Base-by-base conservation (phyloP, 352 stramenopile genomes). In the Globisporangium yorkense region DNA sequence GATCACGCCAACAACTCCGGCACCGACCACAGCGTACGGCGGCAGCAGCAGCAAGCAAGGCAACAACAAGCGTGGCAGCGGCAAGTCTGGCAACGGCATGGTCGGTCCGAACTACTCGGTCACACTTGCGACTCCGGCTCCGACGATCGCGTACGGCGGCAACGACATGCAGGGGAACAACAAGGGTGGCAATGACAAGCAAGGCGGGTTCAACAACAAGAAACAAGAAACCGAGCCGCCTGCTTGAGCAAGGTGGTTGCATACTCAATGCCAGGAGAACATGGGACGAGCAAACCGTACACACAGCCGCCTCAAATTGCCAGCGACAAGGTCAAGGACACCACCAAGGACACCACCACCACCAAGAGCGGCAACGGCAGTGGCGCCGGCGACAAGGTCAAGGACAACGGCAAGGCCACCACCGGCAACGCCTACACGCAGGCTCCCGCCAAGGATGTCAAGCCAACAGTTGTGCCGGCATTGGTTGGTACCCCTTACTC, bases 51-150 rank as follows among this genome's bases (percentile, higher is more conserved):
- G 24, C 24, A 27, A 27, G 24, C 24, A 8, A 12, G 8, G 44
- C 15, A 60, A 54, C 57, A 44, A 49, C 43, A 51, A 52, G 33
- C 1, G 12, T 13, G 8, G 33, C 8, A 35, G 8, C 31, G 31
- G 40, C 16, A 48, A 54, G 6, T 16, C 35, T 8, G 39, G 46
- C n/a, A 54, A 29, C 1, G 54, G 59, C 8, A 39, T 15, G 3
- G 24, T 27, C 24, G 24, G 24, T 27, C 24, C 24, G 24, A 27
- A 27, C 24, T 27, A 27, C 31, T 40, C 43, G 54, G 57, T 24
- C 44, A 46, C 51, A 43, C 41, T 37, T 59, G 33, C n/a, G 24
- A 40, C 27, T 39, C 7, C 46, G 20, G 43, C 56, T 54, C n/a
- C 31, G 10, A 41, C 37, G 13, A 41, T 1, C 37, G 43, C 16